A percentile compares a stretch with the other conserved stretches of the same genome.
phyloP scores from a whole-genome alignment of 345 rosid species.

The Salix koriyanagi region DNA sequence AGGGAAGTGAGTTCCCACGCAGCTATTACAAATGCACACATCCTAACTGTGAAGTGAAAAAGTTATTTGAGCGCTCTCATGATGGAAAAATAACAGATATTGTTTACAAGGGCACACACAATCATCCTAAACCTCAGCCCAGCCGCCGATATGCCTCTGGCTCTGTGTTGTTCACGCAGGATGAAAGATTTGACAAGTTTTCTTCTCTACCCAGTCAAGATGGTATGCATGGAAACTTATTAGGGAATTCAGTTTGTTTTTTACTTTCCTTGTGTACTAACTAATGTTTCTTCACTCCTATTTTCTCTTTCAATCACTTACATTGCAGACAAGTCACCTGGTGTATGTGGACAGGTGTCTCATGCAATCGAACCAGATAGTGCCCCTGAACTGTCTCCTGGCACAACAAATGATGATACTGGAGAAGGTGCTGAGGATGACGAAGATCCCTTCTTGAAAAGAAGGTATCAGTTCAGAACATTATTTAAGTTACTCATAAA shows the following conservation, averaged over 20 bases:
- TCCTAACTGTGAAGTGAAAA: slow-evolving; percentile 96
- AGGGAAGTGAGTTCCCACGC: slow-evolving; percentile 97
- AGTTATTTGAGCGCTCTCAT: slow-evolving; percentile 85
- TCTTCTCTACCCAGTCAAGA: slow-evolving; percentile 47
- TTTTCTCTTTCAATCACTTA: slow-evolving; percentile 5
- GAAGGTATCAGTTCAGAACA: slow-evolving; percentile 54
- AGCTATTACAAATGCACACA: slow-evolving; percentile 97
- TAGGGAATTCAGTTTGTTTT: slow-evolving; percentile 1
- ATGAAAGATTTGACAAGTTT: slow-evolving; percentile 60
- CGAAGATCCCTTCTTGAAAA: slow-evolving; percentile 71
- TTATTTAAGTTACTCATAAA: neutral
- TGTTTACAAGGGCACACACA: slow-evolving; percentile 90
- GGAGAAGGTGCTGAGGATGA: slow-evolving; percentile 67
- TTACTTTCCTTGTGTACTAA: neutral
- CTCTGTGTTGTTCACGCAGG: slow-evolving; percentile 58
- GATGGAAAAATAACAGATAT: slow-evolving; percentile 91
- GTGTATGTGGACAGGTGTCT: slow-evolving; percentile 45
- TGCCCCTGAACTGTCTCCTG: slow-evolving; percentile 50
- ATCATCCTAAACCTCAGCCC: slow-evolving; percentile 95
- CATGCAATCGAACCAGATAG: slow-evolving; percentile 45
- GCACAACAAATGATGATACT: slow-evolving; percentile 49
- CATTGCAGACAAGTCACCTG: slow-evolving; percentile 56
- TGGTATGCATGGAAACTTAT: slow-evolving; percentile 38
- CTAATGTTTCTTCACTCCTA: slow-evolving; percentile 11
- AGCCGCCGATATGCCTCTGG: slow-evolving; percentile 68